Percentiles rank a stretch among this genome's conserved stretches.
Evolutionary conservation across 148 eudicot species (phyloP).

Genomic region (Oxyria digyna): DNA sequence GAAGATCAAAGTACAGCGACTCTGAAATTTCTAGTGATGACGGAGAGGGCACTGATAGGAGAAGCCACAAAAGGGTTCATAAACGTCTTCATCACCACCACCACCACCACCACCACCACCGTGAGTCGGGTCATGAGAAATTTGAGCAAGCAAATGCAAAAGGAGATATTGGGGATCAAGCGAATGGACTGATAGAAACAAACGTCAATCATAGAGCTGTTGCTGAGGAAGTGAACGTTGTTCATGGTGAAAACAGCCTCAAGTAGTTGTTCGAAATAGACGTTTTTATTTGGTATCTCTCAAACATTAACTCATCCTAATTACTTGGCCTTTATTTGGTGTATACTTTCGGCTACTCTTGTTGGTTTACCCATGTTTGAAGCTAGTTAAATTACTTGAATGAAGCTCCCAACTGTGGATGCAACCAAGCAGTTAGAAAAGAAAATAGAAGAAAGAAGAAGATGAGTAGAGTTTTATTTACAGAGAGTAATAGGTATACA

Average conservation of each 20-base stretch:
- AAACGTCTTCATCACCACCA: constrained; percentile 27
- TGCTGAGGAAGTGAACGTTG: not conserved
- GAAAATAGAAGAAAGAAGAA: too few species aligned
- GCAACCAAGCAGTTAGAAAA: too few species aligned
- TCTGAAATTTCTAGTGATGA: constrained; percentile 36
- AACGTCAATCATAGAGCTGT: not conserved
- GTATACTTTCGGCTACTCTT: too few species aligned
- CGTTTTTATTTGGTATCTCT: not conserved
- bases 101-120: not conserved
- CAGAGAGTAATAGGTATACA: too few species aligned
- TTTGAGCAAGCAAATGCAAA: not conserved
- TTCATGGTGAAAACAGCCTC: not conserved
- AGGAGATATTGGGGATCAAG: not conserved
- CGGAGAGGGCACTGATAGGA: constrained; percentile 18
- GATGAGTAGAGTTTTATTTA: too few species aligned
- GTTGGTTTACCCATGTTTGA: too few species aligned
- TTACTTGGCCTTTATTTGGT: too few species aligned
- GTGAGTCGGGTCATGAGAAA: constrained; percentile 2
- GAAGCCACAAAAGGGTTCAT: constrained; percentile 22
- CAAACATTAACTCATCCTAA: not conserved
- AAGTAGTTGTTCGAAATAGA: not conserved
- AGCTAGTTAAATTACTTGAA: too few species aligned
- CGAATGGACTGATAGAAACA: not conserved
- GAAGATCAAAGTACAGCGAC: constrained; percentile 17
- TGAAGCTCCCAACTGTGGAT: too few species aligned